These are phyloP conservation scores for Periconia sp. DNA, from an alignment of 2,329 filamentous ascomycete species.

Conservation along the genomic window DNA sequence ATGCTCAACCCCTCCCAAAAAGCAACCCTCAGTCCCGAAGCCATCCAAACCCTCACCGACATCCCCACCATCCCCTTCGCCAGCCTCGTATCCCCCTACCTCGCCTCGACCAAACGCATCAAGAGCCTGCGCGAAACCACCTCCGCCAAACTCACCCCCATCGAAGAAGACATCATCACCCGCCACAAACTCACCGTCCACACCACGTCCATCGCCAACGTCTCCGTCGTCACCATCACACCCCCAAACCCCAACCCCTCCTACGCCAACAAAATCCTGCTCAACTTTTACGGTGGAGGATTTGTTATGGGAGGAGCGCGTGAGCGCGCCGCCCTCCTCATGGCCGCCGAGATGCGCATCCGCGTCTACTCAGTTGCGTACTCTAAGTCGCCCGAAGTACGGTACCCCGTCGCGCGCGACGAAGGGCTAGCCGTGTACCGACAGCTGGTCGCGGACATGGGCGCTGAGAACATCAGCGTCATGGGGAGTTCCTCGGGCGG, in stretches of 20 bases:
- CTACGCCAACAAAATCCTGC: conserved; percentile 2
- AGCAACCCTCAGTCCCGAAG: background rate
- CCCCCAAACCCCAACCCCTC: background rate
- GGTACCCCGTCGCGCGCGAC: conserved; percentile 1
- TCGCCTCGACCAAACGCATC: background rate
- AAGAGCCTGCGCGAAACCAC: background rate
- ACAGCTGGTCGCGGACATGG: background rate
- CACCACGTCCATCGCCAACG: background rate
- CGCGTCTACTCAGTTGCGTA: conserved; percentile 3
- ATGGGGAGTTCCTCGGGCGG: conserved; percentile 3
- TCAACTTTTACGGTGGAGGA: conserved; percentile 4
- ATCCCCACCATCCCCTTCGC: background rate
- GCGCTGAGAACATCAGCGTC: background rate
- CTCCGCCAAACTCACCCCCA: background rate
- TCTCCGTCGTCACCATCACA: conserved; percentile 1
- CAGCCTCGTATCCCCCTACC: background rate
- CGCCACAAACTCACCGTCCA: conserved; percentile 1
- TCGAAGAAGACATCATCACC: conserved; percentile 3
- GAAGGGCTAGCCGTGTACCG: conserved; percentile 1
- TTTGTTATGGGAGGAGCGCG: conserved; percentile 4
- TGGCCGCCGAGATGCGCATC: conserved; percentile 2
- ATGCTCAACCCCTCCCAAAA: background rate
- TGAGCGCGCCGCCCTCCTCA: conserved; percentile 3
- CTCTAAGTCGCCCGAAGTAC: background rate
- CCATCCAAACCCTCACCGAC: background rate